Conservation (phyloP, 2,329 filamentous ascomycete genomes). For the Monilinia fructicola region DNA sequence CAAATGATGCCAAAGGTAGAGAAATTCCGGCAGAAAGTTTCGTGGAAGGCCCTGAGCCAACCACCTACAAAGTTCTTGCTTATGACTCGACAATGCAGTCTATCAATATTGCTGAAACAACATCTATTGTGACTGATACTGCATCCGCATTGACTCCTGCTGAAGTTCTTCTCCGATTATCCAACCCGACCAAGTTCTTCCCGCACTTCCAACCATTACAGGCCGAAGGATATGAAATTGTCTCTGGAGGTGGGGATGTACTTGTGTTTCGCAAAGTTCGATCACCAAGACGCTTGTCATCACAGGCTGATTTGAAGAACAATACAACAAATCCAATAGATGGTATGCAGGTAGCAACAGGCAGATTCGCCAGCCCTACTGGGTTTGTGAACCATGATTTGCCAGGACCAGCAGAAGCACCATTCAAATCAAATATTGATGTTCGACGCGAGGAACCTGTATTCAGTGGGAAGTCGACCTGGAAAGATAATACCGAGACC, state of each 20-base stretch:
- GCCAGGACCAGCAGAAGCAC: slow-evolving; percentile 41
- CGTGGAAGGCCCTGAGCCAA: slow-evolving; percentile 28
- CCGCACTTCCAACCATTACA: slow-evolving; percentile 60
- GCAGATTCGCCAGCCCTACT: slow-evolving; percentile 63
- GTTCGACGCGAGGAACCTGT: slow-evolving; percentile 50
- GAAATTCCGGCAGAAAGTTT: neutral
- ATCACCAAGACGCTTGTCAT: slow-evolving; percentile 33
- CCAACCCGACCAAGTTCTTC: slow-evolving; percentile 64
- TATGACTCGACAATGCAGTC: slow-evolving; percentile 60
- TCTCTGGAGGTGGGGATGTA: slow-evolving; percentile 61
- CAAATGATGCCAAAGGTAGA: slow-evolving; percentile 2
- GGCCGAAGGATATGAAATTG: slow-evolving; percentile 64
- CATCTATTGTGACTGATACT: slow-evolving; percentile 52
- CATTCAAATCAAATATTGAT: slow-evolving; percentile 48
- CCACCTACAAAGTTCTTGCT: slow-evolving; percentile 63
- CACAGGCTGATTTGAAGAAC: slow-evolving; percentile 27
- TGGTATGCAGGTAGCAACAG: slow-evolving; percentile 48
- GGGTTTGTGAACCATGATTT: slow-evolving; percentile 63
- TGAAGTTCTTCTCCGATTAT: slow-evolving; percentile 59
- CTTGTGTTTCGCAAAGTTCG: slow-evolving; percentile 65
- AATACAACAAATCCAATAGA: slow-evolving; percentile 54
- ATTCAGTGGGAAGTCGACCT: slow-evolving; percentile 46
- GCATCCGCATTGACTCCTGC: slow-evolving; percentile 56
- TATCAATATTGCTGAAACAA: slow-evolving; percentile 60
- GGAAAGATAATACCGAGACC: slow-evolving; percentile 33